Evolutionary conservation across 306 rosid species (phyloP).

Genomic region (Glycine tomentella): DNA sequence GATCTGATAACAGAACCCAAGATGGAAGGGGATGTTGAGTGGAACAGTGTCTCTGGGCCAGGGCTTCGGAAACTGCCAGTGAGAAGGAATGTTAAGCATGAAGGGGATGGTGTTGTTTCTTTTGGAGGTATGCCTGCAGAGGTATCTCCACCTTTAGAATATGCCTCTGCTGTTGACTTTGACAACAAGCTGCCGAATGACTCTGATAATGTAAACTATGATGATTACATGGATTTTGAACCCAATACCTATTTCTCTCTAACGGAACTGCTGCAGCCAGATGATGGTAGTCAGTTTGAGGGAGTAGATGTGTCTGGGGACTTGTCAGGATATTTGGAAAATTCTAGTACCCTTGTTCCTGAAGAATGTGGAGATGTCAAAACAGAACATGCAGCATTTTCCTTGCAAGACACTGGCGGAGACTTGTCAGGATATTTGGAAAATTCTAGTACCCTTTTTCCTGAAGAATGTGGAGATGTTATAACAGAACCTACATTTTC

Average conservation of each 20-base stretch:
- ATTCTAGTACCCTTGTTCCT: conserved; percentile 43
- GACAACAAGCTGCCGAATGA: conserved; percentile 57
- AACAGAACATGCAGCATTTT: too few relatives aligned
- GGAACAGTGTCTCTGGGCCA: conserved; percentile 62
- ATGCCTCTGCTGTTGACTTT: conserved; percentile 57
- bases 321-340: conserved; percentile 53
- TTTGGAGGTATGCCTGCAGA: conserved; percentile 52
- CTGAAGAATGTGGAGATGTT: conserved; percentile 49
- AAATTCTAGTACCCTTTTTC: conserved; percentile 43
- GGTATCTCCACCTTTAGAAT: conserved; percentile 51
- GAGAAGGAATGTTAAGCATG: conserved; percentile 77
- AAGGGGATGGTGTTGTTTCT: conserved; percentile 67
- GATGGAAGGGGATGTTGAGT: conserved; percentile 61
- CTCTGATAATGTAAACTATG: conserved; percentile 55
- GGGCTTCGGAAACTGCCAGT: conserved; percentile 83
- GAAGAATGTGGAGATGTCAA: conserved; percentile 45
- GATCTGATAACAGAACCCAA: conserved; percentile 69
- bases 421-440: conserved; percentile 59
- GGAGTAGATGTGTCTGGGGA: conserved; percentile 64
- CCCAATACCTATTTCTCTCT: conserved; percentile 83
- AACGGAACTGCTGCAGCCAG: conserved; percentile 75
- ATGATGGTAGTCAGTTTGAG: conserved; percentile 53
- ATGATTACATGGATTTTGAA: conserved; percentile 68
- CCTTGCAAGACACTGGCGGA: neutral
- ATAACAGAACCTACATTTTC: conserved; percentile 45